Percentiles rank a stretch among this genome's conserved stretches.
Conservation (phyloP, 352 stramenopile species). For the Phytophthora kernoviae region DNA sequence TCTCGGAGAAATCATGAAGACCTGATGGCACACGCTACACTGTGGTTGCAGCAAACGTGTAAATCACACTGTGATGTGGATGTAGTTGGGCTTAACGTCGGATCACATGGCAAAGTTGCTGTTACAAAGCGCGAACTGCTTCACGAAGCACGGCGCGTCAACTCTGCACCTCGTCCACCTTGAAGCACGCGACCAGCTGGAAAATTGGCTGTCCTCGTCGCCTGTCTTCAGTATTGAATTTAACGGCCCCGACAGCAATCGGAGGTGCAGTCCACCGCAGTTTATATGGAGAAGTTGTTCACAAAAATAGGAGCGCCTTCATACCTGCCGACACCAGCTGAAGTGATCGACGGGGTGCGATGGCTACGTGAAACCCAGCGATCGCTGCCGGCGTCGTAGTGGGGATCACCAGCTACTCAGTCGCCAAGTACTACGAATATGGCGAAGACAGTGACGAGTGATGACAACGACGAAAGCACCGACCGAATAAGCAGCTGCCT, state of each 20-base stretch:
- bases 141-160: constrained; percentile 38
- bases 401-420: constrained; percentile 68
- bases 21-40: no score
- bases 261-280: not conserved
- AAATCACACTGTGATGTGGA: no score
- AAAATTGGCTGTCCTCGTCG: not conserved
- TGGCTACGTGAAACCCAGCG: constrained; percentile 70
- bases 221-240: constrained; percentile 26
- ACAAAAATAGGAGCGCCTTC: constrained; percentile 53
- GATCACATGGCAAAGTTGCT: constrained; percentile 11
- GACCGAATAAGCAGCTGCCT: not conserved
- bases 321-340: constrained; percentile 64
- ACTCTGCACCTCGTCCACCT: constrained; percentile 31
- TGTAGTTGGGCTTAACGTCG: no score
- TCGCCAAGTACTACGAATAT: constrained; percentile 71
- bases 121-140: constrained; percentile 31
- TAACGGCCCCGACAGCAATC: constrained; percentile 19
- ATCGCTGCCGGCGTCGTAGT: constrained; percentile 68
- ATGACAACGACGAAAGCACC: constrained; percentile 24
- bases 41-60: no score
- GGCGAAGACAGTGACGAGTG: constrained; percentile 30
- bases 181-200: constrained; percentile 10
- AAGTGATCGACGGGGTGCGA: constrained; percentile 66
- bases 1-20: no score
- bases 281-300: constrained; percentile 40